Evolutionary conservation across 1,284 basidiomycete genomes (phyloP), one percentile per base, ranked within the genome.

Genomic region (Dichomitus squalens): DNA sequence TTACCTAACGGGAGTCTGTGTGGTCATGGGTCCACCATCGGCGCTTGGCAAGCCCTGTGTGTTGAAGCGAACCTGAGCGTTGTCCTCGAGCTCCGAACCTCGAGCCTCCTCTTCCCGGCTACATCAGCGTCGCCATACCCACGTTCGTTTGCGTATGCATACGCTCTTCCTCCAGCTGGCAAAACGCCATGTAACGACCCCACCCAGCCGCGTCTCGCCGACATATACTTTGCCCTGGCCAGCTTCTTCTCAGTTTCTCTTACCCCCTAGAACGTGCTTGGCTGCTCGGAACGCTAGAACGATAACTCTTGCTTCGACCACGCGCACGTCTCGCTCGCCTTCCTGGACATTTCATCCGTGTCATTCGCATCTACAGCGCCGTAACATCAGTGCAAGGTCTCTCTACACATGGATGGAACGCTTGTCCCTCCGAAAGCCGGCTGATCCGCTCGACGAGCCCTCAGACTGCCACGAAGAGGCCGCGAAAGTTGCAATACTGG

Each of bases 401-500:
- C 56, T 58, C 54, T 55, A 58, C n/a, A 60, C 58, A n/a, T 64
- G 67, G 51, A 58, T 60, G 27, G 51, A 56, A 40, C 57, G 58
- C 27, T 35, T 58, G n/a, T 44, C 56, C 31, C 35, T 7, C 16
- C 43, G 52, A 4, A 54, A 56, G 31, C 27, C 31, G 1, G 47
- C 34, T 7, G 69, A 68, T 27, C 61, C 64, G 7, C 57, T 58
- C 36, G 57, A 65, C 29, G 68, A 69, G 33, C 65, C 69, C 16
- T 74, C 79, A 33, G 79, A 84, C 59, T 78, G 72, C 47, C 82
- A 87, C 66, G 89, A 92, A 70, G 88, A 91, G 68, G 80, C 78
- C 25, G 82, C 86, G 2, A 85, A 86, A 67, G 81, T 80, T 29
- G 86, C 86, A 47, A 87, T 93, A 58, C 74, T 92, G 49, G 90